Evolutionary conservation across 2,329 filamentous ascomycete species (phyloP), one percentile per base, ranked within the genome.

Genomic region (Xylaria sp.): DNA sequence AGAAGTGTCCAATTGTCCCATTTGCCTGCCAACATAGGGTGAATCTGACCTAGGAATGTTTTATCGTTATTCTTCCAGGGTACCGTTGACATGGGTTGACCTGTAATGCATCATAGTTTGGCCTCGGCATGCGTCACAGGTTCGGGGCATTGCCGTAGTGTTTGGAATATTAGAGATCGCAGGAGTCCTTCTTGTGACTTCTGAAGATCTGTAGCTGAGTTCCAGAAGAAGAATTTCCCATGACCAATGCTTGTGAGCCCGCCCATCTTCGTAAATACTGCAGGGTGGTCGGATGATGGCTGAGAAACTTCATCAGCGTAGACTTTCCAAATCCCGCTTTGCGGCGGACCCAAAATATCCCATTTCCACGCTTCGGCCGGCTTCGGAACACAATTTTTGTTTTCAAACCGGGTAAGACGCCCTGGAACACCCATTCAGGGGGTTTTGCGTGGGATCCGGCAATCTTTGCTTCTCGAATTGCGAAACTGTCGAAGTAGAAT

Each of bases 141-240:
- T 7, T 69, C 50, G 0, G 67, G 67, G 23, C 51, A 67, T 28
- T 39, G 34, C 13, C 56, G 58, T 18, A 63, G 9, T 3, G 63
- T 59, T 37, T 68, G 31, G 4, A 65, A 59, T 20, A 70, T 23
- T 3, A 66, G 37, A 13, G 62, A 55, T 34, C 37, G 57, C 7
- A 71, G 18, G 10, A 71, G 66, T 2, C 66, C 63, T 28, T 59
- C 39, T 20, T 61, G 63, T 0, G 66, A 69, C 55, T 66, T 68
- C 15, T 71, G 69, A 1, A 69, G 31, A 6, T 50, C 12, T 2
- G 61, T 69, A 13, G 58, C 69, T 0, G 58, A 44, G 31, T 54
- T 69, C 69, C 69, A 71, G 20, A 71, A 71, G 13, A 48, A 71
- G 20, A 58, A 57, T 2, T 63, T 6, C 18, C 66, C 28, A 57